Conservation (phyloP, 1,284 basidiomycete genomes). For the Apiotrichum porosum region DNA sequence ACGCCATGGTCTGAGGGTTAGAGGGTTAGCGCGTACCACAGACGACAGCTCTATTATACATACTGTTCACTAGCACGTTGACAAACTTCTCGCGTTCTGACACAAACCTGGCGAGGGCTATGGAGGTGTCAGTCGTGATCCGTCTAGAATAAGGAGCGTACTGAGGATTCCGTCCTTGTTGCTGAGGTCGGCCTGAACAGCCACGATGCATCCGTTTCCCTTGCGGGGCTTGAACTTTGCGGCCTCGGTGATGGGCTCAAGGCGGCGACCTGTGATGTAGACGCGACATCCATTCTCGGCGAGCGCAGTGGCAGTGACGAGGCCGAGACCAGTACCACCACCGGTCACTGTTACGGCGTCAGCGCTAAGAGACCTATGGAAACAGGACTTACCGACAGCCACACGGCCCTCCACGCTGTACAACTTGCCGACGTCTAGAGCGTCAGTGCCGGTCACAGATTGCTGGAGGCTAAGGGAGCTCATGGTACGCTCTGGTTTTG, state of each 20-base stretch:
- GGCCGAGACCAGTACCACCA: conserved; percentile 43
- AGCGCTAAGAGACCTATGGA: too few species aligned
- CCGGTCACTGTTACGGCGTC: conserved; percentile 33
- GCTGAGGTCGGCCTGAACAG: conserved; percentile 40
- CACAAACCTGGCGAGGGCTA: not conserved
- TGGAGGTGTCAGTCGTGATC: too few species aligned
- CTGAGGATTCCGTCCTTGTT: conserved; percentile 42
- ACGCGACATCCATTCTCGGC: conserved; percentile 43
- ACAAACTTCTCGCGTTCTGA: conserved; percentile 42
- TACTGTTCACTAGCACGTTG: conserved; percentile 36
- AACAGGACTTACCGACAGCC: conserved; percentile 40
- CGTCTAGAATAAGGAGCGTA: too few species aligned
- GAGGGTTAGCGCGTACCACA: not conserved
- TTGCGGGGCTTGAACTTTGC: conserved; percentile 16
- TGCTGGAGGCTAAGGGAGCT: too few species aligned
- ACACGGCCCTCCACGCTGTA: conserved; percentile 44
- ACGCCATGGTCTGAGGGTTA: conserved; percentile 40
- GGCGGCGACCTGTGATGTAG: conserved; percentile 44
- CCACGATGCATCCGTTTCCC: conserved; percentile 27
- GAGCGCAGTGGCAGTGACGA: conserved; percentile 39
- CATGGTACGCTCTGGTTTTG: too few species aligned
- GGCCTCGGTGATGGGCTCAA: conserved; percentile 36
- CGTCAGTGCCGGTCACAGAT: conserved; percentile 19
- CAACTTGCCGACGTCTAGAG: conserved; percentile 30
- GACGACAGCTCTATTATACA: too few species aligned